Percentiles rank a stretch among this genome's conserved stretches.
phyloP scores from a whole-genome alignment of 139 green algal genomes.

The Coccomyxa sp. region DNA sequence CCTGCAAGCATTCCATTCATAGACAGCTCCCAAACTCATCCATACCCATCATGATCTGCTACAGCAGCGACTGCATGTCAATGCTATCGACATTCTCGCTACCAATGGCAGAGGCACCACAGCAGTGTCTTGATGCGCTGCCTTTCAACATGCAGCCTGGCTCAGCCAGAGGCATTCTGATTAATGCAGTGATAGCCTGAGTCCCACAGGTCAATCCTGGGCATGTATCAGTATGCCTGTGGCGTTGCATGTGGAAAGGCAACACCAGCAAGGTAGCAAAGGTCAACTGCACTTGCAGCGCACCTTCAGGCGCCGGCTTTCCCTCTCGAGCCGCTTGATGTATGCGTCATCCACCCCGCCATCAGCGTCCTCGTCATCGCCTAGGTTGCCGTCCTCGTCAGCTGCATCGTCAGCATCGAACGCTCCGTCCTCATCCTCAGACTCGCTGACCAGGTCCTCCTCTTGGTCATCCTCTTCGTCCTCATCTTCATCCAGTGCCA shows the following conservation, averaged over 20 bases:
- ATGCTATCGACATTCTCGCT: not conserved
- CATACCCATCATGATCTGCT: not conserved
- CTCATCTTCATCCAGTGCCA: not conserved
- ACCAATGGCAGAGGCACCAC: too few species aligned
- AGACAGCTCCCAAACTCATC: too few species aligned
- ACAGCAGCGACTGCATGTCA: not conserved
- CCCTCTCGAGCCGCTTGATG: conserved; percentile 16
- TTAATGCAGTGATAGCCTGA: not conserved
- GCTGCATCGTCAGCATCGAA: not conserved
- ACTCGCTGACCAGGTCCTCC: not conserved
- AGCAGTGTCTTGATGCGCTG: too few species aligned
- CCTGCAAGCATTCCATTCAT: too few species aligned
- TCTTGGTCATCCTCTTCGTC: conserved; percentile 11
- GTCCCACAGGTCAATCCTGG: too few species aligned
- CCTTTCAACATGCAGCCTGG: not conserved
- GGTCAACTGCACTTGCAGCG: not conserved
- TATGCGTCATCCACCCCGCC: conserved; percentile 22
- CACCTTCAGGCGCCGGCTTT: conserved; percentile 13
- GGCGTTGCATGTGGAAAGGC: too few species aligned
- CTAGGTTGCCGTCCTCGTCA: conserved; percentile 11
- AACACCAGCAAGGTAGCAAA: too few species aligned
- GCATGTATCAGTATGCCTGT: not conserved
- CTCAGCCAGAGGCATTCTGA: not conserved
- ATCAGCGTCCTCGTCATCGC: conserved; percentile 33
- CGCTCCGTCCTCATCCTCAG: not conserved